Conservation (phyloP, 108 stramenopile species). For the Nitzschia sp. region DNA sequence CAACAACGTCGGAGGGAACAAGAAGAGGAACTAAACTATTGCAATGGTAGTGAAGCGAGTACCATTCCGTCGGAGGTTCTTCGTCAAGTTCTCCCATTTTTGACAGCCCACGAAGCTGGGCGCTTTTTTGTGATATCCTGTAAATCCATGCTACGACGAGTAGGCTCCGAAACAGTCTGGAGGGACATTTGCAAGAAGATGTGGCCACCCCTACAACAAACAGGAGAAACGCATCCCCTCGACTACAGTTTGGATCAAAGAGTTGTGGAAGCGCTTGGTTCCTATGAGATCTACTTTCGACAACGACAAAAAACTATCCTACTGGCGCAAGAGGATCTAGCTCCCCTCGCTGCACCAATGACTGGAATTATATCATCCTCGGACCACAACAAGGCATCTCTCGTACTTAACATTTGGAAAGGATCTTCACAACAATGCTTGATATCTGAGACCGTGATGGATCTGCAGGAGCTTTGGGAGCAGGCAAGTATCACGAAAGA, state of each 20-base stretch:
- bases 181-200: background rate
- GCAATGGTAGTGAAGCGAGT: background rate
- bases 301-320: conserved; percentile 9
- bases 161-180: conserved; percentile 7
- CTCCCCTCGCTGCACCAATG: background rate
- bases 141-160: background rate
- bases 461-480: background rate
- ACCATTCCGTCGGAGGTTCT: conserved; percentile 7
- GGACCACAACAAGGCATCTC: background rate
- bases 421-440: background rate
- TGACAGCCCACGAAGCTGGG: conserved; percentile 5
- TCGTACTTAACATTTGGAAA: background rate
- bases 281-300: conserved; percentile 2
- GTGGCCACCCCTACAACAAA: background rate
- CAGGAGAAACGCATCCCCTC: too few relatives aligned
- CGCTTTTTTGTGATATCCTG: background rate
- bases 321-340: background rate
- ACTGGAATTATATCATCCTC: background rate
- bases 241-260: background rate
- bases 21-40: background rate
- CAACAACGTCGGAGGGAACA: background rate
- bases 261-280: background rate
- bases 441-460: background rate
- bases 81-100: conserved; percentile 1
- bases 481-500: background rate